Conservation (phyloP, 2,329 filamentous ascomycete genomes). For the Pleoardoris graminearum region DNA sequence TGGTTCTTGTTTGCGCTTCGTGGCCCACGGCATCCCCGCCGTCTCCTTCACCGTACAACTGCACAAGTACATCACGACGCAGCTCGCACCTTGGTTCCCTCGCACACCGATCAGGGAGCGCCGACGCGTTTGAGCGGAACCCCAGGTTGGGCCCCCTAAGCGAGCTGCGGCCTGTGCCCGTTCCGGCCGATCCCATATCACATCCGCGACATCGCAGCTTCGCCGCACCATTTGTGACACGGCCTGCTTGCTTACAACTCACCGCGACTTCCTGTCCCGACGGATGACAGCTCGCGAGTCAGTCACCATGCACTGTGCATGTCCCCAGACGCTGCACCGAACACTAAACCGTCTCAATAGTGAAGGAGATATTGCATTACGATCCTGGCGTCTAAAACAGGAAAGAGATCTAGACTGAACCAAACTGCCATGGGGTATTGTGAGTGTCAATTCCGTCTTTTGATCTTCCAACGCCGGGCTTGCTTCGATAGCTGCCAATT, state of each 20-base stretch:
- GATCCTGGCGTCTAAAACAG: slow-evolving; percentile 10
- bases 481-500: slow-evolving; percentile 7
- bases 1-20: too few species aligned
- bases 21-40: too few species aligned
- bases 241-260: background rate
- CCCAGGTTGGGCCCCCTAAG: too few species aligned
- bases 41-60: too few species aligned
- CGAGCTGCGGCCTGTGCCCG: slow-evolving; percentile 5
- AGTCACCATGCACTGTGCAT: background rate
- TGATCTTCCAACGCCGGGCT: slow-evolving; percentile 19
- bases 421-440: slow-evolving; percentile 7
- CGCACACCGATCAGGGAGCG: slow-evolving; percentile 4
- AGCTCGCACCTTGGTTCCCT: slow-evolving; percentile 2
- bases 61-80: background rate
- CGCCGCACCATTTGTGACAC: too few species aligned
- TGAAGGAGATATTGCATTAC: background rate
- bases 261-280: background rate
- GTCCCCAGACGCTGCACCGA: background rate
- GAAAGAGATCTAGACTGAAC: slow-evolving; percentile 20
- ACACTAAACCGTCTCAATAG: background rate
- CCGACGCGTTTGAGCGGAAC: background rate
- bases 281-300: slow-evolving; percentile 1
- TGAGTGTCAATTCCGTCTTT: slow-evolving; percentile 24
- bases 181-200: too few species aligned
- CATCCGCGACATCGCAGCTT: too few species aligned